phyloP scores from a whole-genome alignment of 768 basidiomycete genomes.

The Cyclocybe aegerita region DNA sequence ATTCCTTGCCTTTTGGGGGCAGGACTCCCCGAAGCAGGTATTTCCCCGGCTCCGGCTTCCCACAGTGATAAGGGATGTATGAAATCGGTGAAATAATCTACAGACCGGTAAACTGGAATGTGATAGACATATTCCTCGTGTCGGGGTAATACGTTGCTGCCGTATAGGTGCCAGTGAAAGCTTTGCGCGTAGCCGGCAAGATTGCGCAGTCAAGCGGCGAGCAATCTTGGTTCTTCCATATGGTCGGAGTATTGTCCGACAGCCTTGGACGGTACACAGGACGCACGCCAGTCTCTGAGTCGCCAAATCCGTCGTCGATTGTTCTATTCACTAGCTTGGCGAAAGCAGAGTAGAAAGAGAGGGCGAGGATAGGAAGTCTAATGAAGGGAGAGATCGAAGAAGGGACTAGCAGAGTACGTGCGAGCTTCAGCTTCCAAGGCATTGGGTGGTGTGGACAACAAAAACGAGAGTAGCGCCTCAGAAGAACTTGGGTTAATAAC shows the following conservation, averaged over 20 bases:
- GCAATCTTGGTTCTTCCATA: slow-evolving; percentile 26
- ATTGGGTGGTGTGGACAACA: no score
- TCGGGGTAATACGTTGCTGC: slow-evolving; percentile 30
- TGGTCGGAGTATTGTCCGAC: background rate
- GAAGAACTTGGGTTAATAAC: no score
- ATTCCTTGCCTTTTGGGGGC: no score
- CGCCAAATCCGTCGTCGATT: slow-evolving; percentile 35
- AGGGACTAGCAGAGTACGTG: no score
- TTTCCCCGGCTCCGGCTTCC: no score
- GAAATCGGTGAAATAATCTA: background rate
- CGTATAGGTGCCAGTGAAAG: slow-evolving; percentile 29
- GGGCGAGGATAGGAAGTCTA: no score
- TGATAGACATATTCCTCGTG: slow-evolving; percentile 20
- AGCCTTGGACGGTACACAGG: slow-evolving; percentile 25
- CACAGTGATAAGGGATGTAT: no score
- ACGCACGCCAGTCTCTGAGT: slow-evolving; percentile 22
- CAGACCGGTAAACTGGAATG: slow-evolving; percentile 27
- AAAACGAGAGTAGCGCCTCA: no score
- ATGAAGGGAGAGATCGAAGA: no score
- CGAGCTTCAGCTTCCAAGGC: no score
- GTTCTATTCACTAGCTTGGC: slow-evolving; percentile 25
- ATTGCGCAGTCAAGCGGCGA: slow-evolving; percentile 18
- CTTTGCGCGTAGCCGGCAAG: slow-evolving; percentile 14
- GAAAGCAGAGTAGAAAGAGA: no score
- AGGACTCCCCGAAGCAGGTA: no score